Evolutionary conservation across 1,284 basidiomycete genomes (phyloP), one percentile per base, ranked within the genome.

Genomic region (Ceratorhiza oryzae-sativae): DNA sequence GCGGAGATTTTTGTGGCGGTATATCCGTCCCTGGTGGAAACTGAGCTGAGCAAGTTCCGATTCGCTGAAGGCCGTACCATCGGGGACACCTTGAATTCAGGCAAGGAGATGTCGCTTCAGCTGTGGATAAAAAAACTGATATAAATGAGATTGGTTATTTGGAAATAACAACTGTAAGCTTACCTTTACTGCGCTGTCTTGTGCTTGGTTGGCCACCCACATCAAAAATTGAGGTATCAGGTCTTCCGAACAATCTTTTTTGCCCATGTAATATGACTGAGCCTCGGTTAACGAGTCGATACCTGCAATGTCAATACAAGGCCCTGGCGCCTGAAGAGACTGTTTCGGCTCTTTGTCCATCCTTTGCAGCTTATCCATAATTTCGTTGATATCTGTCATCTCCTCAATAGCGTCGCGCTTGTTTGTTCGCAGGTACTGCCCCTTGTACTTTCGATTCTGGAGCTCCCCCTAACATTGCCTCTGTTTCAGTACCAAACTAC

Each of bases 401-500:
- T 70, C 41, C 25, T 59, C 42, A 8, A 70, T 25, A n/a, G 30
- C 46, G 32, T 51, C 5, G 18, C 62, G 46, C 25, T 53, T 49
- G 62, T 53, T 65, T 23, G 62, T 65, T 65, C 25, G 62, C 46
- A 36, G 15, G 32, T 65, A 65, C 34, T 65, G 62, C 25, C n/a
- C 62, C 18, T 77, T 77, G 18, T 63, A 62, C 4, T 41, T 39
- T 10, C 72, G 61, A 72, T 76, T 76, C 34, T 74, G 72, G 3
- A 76, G 65, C 53, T 78, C 75, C 10, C 76, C 76, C 77, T 78
- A 23, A 42, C 5, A 15, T 10, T 27, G 25, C 20, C 10, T 34
- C 3, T 9, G 32, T 12, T 56, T 39, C 12, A 12, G 15, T 56
- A 32, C n/a, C 4, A 49, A 48, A 49, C 23, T 32, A 48, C n/a